Conservation (phyloP, 1,139 yeast species). For the Pichia sp. region DNA sequence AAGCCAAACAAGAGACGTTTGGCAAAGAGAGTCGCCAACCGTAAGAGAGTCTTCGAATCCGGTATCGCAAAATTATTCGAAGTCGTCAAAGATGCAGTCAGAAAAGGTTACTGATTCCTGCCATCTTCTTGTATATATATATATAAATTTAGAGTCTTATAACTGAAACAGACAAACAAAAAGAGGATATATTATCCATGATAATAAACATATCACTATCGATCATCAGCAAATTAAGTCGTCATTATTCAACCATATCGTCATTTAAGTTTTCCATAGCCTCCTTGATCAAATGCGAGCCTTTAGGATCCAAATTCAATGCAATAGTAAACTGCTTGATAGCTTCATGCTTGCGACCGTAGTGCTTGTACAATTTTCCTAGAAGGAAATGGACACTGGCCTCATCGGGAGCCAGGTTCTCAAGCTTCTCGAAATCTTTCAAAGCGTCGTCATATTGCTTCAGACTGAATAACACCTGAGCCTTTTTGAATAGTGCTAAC, state of each 20-base stretch:
- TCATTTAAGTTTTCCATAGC: slow-evolving; percentile 56
- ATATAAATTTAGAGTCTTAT: background rate
- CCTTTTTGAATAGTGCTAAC: slow-evolving; percentile 83
- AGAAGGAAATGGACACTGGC: slow-evolving; percentile 87
- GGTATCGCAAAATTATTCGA: slow-evolving; percentile 45
- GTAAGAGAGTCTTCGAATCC: slow-evolving; percentile 43
- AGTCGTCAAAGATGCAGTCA: slow-evolving; percentile 47
- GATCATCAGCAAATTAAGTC: background rate
- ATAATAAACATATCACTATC: too few species aligned
- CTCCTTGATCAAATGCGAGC: slow-evolving; percentile 79
- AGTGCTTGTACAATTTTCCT: slow-evolving; percentile 80
- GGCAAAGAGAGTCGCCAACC: slow-evolving; percentile 39
- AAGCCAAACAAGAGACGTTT: slow-evolving; percentile 47
- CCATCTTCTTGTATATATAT: slow-evolving; percentile 9
- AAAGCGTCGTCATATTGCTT: slow-evolving; percentile 70
- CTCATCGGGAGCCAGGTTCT: slow-evolving; percentile 84
- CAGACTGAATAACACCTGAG: slow-evolving; percentile 71
- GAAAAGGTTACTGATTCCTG: slow-evolving; percentile 44
- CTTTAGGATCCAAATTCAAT: slow-evolving; percentile 88
- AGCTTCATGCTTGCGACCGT: slow-evolving; percentile 72
- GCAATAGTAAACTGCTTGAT: slow-evolving; percentile 86
- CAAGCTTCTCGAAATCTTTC: slow-evolving; percentile 65
- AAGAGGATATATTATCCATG: background rate
- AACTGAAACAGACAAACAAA: background rate
- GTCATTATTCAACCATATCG: slow-evolving; percentile 9